These are phyloP conservation scores for Trichocladium antarcticum DNA, from an alignment of 495 filamentous ascomycete genomes.

Conservation along the genomic window DNA sequence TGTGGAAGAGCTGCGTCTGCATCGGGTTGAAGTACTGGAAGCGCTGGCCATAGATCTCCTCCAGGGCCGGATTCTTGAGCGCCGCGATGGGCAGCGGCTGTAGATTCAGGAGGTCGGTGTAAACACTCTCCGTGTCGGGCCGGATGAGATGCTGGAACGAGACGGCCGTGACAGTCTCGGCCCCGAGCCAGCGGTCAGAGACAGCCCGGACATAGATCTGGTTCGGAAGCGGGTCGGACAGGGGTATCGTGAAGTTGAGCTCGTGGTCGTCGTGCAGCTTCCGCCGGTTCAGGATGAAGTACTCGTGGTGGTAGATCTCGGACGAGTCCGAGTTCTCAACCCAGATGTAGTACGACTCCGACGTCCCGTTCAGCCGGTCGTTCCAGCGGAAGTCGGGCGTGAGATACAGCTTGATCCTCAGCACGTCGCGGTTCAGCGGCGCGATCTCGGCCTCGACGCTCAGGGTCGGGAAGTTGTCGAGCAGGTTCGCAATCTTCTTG, in stretches of 20 bases:
- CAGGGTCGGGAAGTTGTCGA: slow-evolving; percentile 87
- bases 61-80: slow-evolving; percentile 74
- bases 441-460: slow-evolving; percentile 89
- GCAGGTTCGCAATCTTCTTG: slow-evolving; percentile 60
- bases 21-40: slow-evolving; percentile 98
- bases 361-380: slow-evolving; percentile 84
- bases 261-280: slow-evolving; percentile 92
- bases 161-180: slow-evolving; percentile 88
- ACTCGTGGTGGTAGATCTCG: slow-evolving; percentile 96
- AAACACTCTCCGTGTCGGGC: slow-evolving; percentile 93
- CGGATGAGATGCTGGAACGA: slow-evolving; percentile 97
- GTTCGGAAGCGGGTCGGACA: slow-evolving; percentile 81
- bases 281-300: slow-evolving; percentile 78
- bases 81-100: slow-evolving; percentile 83
- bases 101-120: slow-evolving; percentile 85
- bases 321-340: slow-evolving; percentile 97
- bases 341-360: slow-evolving; percentile 97
- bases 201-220: slow-evolving; percentile 94
- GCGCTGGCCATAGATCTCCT: slow-evolving; percentile 75
- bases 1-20: slow-evolving; percentile 97
- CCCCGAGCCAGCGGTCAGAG: slow-evolving; percentile 92
- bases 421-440: slow-evolving; percentile 85
- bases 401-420: slow-evolving; percentile 73
- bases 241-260: slow-evolving; percentile 91
- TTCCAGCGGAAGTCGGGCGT: slow-evolving; percentile 93